These are phyloP conservation scores for Metarhizium guizhouense DNA, from an alignment of 2,329 filamentous ascomycete genomes.

Conservation along the genomic window DNA sequence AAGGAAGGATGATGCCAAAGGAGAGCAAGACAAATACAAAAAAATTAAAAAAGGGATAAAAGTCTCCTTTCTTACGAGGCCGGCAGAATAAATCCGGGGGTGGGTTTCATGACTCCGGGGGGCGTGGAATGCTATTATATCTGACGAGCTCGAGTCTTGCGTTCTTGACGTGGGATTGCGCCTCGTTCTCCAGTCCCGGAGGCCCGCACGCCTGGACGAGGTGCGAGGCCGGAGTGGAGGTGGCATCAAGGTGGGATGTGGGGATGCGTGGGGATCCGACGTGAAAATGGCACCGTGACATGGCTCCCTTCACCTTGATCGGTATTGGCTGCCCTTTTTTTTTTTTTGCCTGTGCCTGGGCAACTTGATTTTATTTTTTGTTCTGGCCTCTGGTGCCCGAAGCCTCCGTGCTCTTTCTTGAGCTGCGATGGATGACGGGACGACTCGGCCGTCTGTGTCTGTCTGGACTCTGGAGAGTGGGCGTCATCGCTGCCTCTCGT, in stretches of 20 bases:
- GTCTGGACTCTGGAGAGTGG: too few relatives aligned
- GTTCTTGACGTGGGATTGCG: not conserved
- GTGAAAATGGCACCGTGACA: not conserved
- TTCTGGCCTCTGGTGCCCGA: too few relatives aligned
- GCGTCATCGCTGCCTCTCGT: too few relatives aligned
- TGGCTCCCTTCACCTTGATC: not conserved
- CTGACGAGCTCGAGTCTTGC: not conserved
- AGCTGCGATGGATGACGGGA: not conserved
- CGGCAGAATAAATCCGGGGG: slow-evolving; percentile 6
- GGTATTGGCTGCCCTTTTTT: too few relatives aligned
- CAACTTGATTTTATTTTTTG: too few relatives aligned
- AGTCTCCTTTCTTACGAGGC: not conserved
- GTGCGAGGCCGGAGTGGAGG: slow-evolving; percentile 5
- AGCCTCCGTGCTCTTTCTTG: too few relatives aligned
- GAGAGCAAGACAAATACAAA: too few relatives aligned
- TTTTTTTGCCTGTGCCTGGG: too few relatives aligned
- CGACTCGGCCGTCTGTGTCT: too few relatives aligned
- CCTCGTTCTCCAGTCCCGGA: not conserved
- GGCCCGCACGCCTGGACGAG: slow-evolving; percentile 1
- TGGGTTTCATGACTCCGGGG: slow-evolving; percentile 5
- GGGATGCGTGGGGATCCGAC: not conserved
- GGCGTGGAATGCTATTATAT: slow-evolving; percentile 8
- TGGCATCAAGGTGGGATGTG: not conserved
- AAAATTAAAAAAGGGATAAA: not conserved
- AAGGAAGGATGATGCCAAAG: too few relatives aligned